A percentile compares a stretch with the other conserved stretches of the same genome.
These are phyloP conservation scores for Quercus ilex DNA, from an alignment of 306 rosid species.

Conservation along the genomic window DNA sequence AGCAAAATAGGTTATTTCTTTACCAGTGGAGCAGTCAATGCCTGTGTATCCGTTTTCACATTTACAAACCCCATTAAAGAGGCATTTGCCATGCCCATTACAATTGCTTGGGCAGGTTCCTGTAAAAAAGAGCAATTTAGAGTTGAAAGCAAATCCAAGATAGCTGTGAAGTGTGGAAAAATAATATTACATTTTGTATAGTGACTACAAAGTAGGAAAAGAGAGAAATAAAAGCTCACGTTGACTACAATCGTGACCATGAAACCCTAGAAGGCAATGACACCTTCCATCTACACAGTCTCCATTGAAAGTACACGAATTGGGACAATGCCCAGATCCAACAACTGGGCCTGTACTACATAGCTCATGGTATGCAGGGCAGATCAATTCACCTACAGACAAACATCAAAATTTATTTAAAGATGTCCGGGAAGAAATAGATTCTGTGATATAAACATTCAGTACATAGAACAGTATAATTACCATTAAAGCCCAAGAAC, in stretches of 20 bases:
- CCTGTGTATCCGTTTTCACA: constrained; percentile 84
- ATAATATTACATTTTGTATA: neutral
- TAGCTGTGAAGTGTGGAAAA: neutral
- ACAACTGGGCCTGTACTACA: constrained; percentile 52
- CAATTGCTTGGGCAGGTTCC: constrained; percentile 77
- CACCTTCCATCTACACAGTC: constrained; percentile 93
- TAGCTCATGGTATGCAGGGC: constrained; percentile 87
- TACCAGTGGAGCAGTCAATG: constrained; percentile 93
- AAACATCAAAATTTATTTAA: constrained; percentile 9
- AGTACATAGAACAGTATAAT: constrained; percentile 14
- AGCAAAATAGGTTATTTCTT: neutral
- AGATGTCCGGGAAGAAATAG: constrained; percentile 6
- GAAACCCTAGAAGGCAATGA: constrained; percentile 79
- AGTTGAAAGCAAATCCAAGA: constrained; percentile 4
- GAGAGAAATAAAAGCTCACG: constrained; percentile 56
- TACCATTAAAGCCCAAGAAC: constrained; percentile 86
- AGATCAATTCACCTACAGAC: constrained; percentile 66
- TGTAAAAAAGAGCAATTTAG: constrained; percentile 25
- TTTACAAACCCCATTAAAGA: constrained; percentile 79
- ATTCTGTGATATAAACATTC: neutral
- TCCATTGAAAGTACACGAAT: constrained; percentile 78
- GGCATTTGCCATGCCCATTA: constrained; percentile 73
- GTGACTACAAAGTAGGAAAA: neutral
- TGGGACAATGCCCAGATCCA: constrained; percentile 65
- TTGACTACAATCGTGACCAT: constrained; percentile 72